phyloP scores from a whole-genome alignment of 306 rosid species.

The Abrus pulchellus region DNA sequence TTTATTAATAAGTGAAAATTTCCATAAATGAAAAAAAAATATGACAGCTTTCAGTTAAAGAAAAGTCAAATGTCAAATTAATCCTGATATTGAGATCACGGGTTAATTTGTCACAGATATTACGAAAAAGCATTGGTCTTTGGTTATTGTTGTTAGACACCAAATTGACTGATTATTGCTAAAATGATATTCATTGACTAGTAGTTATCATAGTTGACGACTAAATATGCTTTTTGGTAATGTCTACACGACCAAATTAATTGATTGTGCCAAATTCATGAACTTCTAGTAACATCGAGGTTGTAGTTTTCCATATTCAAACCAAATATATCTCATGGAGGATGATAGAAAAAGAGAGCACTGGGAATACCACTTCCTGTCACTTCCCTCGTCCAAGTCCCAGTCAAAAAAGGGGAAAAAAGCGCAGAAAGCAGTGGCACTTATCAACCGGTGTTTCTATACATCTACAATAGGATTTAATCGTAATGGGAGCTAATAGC shows the following conservation, averaged over 20 bases:
- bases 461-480: slow-evolving; percentile 27
- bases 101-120: not conserved
- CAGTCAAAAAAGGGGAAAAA: not conserved
- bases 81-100: not conserved
- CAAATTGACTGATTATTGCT: not conserved
- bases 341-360: not conserved
- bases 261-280: not conserved
- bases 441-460: not conserved
- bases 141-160: not conserved
- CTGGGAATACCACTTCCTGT: slow-evolving; percentile 36
- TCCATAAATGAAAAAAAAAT: not conserved
- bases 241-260: not conserved
- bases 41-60: not conserved
- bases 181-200: not conserved
- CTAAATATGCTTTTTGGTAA: no score
- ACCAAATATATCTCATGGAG: slow-evolving; percentile 18
- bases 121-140: not conserved
- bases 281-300: not conserved
- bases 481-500: slow-evolving; percentile 17
- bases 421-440: slow-evolving; percentile 12
- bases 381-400: slow-evolving; percentile 25
- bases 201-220: no score
- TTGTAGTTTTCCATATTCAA: slow-evolving; percentile 23
- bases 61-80: not conserved
- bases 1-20: not conserved